Conservation (phyloP, 1,139 yeast genomes). For the Nadsonia starkeyi-henricii region DNA sequence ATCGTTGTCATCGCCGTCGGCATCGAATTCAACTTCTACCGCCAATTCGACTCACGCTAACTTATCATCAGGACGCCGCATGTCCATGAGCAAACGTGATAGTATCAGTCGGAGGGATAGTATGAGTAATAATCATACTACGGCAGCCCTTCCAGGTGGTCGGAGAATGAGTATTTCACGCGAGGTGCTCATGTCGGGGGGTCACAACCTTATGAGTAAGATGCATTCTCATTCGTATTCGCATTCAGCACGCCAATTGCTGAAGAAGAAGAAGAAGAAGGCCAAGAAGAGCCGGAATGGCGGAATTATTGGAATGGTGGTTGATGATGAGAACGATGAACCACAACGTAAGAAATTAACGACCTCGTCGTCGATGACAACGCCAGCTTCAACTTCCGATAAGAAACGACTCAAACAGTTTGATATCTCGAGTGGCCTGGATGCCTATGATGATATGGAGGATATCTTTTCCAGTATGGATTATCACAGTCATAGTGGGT, state of each 20-base stretch:
- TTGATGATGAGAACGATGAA: too few species aligned
- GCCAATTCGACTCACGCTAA: constrained; percentile 7
- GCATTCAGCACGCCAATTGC: too few species aligned
- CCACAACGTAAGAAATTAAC: too few species aligned
- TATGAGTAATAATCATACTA: too few species aligned
- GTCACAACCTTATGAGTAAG: not conserved
- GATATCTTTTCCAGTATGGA: not conserved
- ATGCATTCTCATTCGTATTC: not conserved
- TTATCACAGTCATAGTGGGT: not conserved
- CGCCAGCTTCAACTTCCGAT: too few species aligned
- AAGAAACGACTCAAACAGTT: too few species aligned
- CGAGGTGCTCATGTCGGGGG: not conserved
- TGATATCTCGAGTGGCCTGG: too few species aligned
- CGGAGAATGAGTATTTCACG: not conserved
- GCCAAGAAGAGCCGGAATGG: not conserved
- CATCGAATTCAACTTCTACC: not conserved
- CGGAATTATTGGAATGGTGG: too few species aligned
- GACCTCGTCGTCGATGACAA: too few species aligned
- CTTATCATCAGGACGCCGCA: constrained; percentile 8
- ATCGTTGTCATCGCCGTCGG: too few species aligned
- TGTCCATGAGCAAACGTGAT: constrained; percentile 7
- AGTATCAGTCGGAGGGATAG: constrained; percentile 2
- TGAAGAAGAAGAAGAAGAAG: not conserved
- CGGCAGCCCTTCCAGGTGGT: too few species aligned
- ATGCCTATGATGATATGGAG: not conserved